Evolutionary conservation across 2,329 filamentous ascomycete genomes (phyloP), one percentile per base, ranked within the genome.

Genomic region (Dothistroma pini): DNA sequence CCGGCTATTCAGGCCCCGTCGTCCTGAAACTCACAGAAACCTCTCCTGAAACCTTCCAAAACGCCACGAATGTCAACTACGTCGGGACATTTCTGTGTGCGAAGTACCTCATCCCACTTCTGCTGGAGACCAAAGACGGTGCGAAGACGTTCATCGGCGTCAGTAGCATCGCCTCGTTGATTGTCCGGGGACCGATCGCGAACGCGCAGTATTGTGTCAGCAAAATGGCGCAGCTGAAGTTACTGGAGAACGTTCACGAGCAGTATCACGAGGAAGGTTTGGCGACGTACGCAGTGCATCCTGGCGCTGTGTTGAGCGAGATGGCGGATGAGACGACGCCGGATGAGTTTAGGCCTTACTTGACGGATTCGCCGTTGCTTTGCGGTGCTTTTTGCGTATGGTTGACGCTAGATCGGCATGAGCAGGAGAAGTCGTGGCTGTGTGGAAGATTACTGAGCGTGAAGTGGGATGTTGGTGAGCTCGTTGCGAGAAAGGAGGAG

Each of bases 181-280:
- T 78, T 4, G 70, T 75, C 1, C 67, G 69, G 7, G 78, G 77
- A 0, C 70, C 73, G 5, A 75, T 78, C 53, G 78, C 76, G 1
- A 79, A 77, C 62, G 67, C 71, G 16, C 72, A 72, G 34, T 77
- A 77, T 63, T 75, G 70, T 49, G 70, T 75, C 16, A 73, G 69
- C 58, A 78, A 78, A 61, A 68, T 71, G 41, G 75, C 75, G 4
- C 74, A 76, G 59, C 68, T 72, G 14, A 71, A 74, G 31, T 56
- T 79, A 19, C 66, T 77, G 29, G 76, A 78, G 61, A 72, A 77
- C 60, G 58, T 78, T 1, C 69, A 74, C 44, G 74, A 77, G 59
- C 72, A 76, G 64, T 75, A 73, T 56, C 58, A 55, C 1, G 61
- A 49, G 2, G 64, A 68, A 10, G 72, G 70, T 4, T 35, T 77